Conservation (phyloP, 1,139 yeast species). For the Suhomyces taliae region DNA sequence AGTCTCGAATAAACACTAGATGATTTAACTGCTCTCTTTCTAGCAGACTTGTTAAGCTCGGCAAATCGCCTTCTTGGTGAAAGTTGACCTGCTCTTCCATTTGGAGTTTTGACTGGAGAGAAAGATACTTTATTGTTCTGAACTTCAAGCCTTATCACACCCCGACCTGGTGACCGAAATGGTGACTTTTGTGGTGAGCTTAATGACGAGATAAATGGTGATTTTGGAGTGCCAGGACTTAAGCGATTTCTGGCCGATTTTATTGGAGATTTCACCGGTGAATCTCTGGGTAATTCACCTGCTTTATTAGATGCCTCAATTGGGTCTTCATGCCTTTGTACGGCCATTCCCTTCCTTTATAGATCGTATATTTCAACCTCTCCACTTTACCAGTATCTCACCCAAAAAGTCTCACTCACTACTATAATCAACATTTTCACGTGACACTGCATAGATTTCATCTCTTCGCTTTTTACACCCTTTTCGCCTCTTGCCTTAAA, state of each 20-base stretch:
- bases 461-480: background rate
- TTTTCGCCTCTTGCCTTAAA: background rate
- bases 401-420: too few relatives aligned
- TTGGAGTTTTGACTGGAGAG: slow-evolving; percentile 37
- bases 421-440: background rate
- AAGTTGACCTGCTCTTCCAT: slow-evolving; percentile 46
- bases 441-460: background rate
- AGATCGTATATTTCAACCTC: background rate
- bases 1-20: slow-evolving; percentile 28
- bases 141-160: slow-evolving; percentile 17
- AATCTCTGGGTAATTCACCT: too few relatives aligned
- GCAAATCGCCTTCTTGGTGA: slow-evolving; percentile 46
- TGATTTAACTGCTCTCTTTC: slow-evolving; percentile 45
- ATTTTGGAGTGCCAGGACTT: background rate
- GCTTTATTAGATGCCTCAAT: background rate
- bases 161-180: slow-evolving; percentile 25
- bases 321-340: background rate
- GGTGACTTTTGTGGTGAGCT: slow-evolving; percentile 8
- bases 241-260: background rate
- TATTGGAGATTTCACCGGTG: too few relatives aligned
- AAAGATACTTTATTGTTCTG: slow-evolving; percentile 13
- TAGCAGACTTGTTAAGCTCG: slow-evolving; percentile 52
- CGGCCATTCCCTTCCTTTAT: background rate
- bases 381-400: too few relatives aligned
- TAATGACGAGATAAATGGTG: background rate